phyloP scores from a whole-genome alignment of 2,329 filamentous ascomycete genomes.

The Xylaria sp. region DNA sequence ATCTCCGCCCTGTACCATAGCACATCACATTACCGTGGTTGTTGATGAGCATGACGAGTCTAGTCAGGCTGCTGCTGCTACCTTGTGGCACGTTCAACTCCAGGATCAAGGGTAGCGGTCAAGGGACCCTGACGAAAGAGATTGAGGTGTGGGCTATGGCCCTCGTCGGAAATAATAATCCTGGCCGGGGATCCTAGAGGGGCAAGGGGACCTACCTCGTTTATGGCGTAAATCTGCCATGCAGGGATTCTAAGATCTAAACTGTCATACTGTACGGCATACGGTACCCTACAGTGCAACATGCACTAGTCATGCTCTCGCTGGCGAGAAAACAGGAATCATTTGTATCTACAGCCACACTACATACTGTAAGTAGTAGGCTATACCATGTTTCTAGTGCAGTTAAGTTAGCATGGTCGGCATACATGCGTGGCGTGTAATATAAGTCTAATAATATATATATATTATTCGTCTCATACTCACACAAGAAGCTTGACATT shows the following conservation, averaged over 20 bases:
- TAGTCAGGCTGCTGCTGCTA: slow-evolving; percentile 22
- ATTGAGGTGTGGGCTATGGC: slow-evolving; percentile 32
- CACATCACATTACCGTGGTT: slow-evolving; percentile 3
- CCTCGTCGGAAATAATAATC: slow-evolving; percentile 31
- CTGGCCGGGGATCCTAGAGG: slow-evolving; percentile 28
- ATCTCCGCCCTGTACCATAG: slow-evolving; percentile 13
- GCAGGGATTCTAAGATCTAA: slow-evolving; percentile 35
- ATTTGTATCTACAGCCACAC: not conserved
- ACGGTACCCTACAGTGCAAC: slow-evolving; percentile 20
- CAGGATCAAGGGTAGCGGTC: slow-evolving; percentile 30
- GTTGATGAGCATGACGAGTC: slow-evolving; percentile 5
- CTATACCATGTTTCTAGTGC: not conserved
- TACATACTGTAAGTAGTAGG: too few species aligned
- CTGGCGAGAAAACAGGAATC: not conserved
- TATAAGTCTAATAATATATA: not conserved
- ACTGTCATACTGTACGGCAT: slow-evolving; percentile 9
- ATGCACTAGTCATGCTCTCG: not conserved
- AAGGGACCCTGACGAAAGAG: slow-evolving; percentile 26
- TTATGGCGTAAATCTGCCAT: slow-evolving; percentile 35
- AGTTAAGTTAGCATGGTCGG: not conserved
- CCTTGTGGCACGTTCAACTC: slow-evolving; percentile 31
- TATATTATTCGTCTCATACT: not conserved
- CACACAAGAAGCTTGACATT: not conserved
- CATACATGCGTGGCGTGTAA: not conserved
- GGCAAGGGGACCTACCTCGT: slow-evolving; percentile 34